Evolutionary conservation across 148 eudicot species (phyloP).

Genomic region (Rhododendron henanense): DNA sequence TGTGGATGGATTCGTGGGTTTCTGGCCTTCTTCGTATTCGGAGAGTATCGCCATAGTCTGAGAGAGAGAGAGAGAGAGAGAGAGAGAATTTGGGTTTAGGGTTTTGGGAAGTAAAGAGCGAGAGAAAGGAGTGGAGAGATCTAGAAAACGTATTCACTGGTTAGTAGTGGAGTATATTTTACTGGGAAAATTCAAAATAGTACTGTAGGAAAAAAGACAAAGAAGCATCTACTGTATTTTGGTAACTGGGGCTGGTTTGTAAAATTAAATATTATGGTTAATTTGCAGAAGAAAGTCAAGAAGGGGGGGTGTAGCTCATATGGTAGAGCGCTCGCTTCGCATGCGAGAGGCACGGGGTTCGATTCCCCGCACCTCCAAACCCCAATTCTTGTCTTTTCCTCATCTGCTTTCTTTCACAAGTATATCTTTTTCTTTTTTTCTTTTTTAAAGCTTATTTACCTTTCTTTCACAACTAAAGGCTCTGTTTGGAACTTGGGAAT

Average conservation of each 20-base stretch:
- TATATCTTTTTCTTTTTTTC: no score
- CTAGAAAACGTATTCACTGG: not conserved
- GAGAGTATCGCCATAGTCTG: not conserved
- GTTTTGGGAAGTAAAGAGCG: not conserved
- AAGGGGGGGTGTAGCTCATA: conserved; percentile 90
- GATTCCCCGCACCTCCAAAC: conserved; percentile 68
- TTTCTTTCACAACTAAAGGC: no score
- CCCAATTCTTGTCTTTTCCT: no score
- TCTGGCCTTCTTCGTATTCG: conserved; percentile 45
- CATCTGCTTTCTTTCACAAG: no score
- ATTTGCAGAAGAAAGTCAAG: accelerated
- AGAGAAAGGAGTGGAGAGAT: not conserved
- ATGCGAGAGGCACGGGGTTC: conserved; percentile 87
- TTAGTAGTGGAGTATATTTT: not conserved
- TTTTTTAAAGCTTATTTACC: no score
- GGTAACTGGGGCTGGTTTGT: no score
- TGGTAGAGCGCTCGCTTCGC: conserved; percentile 91
- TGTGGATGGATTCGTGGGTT: conserved; percentile 12
- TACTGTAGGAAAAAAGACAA: no score
- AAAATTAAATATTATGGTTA: no score
- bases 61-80: not conserved
- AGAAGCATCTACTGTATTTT: no score
- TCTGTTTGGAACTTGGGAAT: no score
- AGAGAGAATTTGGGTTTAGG: not conserved
- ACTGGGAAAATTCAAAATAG: not conserved